Conservation (phyloP, 495 filamentous ascomycete genomes). For the Penicillium riverlandense region DNA sequence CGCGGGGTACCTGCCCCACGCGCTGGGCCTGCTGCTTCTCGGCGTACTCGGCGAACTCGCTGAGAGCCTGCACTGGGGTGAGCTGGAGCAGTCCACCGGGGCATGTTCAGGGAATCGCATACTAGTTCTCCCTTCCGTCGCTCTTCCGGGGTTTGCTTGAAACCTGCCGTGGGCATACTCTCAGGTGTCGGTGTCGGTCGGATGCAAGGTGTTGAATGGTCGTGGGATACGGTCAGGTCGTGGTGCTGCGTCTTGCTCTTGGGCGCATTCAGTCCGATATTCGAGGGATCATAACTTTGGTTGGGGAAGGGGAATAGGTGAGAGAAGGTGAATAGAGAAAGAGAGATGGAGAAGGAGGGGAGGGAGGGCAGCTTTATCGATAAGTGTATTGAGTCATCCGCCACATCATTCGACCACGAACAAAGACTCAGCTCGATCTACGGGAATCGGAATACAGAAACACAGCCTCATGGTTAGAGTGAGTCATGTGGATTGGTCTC, state of each 20-base stretch:
- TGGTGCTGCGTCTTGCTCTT: constrained; percentile 10
- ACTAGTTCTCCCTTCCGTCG: constrained; percentile 81
- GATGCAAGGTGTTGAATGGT: constrained; percentile 4
- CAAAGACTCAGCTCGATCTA: background rate
- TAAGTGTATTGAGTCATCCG: constrained; percentile 27
- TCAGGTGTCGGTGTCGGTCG: background rate
- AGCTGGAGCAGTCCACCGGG: background rate
- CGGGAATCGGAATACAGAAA: no score
- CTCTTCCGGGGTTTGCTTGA: constrained; percentile 64
- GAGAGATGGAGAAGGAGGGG: constrained; percentile 1
- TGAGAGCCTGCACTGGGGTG: constrained; percentile 59
- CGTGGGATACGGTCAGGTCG: constrained; percentile 19
- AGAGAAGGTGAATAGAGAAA: constrained; percentile 2
- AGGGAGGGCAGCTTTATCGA: constrained; percentile 32
- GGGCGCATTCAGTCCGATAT: constrained; percentile 33
- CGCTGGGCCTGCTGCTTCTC: constrained; percentile 82
- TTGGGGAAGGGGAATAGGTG: constrained; percentile 4
- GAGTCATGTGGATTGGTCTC: constrained; percentile 17
- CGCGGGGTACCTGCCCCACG: constrained; percentile 29
- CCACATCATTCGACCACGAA: background rate
- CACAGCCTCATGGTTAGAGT: constrained; percentile 27
- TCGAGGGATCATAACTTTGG: constrained; percentile 40
- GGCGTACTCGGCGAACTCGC: constrained; percentile 96
- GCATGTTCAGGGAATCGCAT: constrained; percentile 17
- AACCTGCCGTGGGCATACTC: constrained; percentile 25